Evolutionary conservation across 2,329 filamentous ascomycete genomes (phyloP), one percentile per base, ranked within the genome.

Genomic region (Fusarium coicis): DNA sequence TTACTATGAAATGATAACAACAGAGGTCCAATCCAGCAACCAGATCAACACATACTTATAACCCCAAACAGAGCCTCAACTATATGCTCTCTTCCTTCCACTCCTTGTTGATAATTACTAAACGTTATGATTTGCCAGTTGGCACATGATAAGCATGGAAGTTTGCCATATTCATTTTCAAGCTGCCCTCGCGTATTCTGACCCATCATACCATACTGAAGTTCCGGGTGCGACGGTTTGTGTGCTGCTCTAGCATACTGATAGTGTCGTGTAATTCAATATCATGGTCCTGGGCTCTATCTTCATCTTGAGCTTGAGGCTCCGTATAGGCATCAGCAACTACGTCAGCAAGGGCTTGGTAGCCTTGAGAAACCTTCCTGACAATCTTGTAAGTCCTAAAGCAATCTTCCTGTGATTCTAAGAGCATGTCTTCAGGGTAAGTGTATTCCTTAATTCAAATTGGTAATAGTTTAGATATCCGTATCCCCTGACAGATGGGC

Each of bases 101-200:
- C 18, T 7, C 9, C 26, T 23, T 36, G 19, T 21, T 47, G 14
- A 36, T 34, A 4, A 26, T 54, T 21, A n/a, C 32, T 28, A 28
- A 18, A 26, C 36, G 23, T 28, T 30, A n/a, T 12, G 21, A 37
- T 70, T 69, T 70, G 66, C 36, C 39, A 28, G 15, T 43, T 19
- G 34, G 14, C 40, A 42, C 37, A 43, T 65, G 40, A 34, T 19
- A 10, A 26, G 15, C 7, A 2, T 65, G 21, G 28, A 46, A 36
- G 50, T 70, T 69, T 70, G 59, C 61, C 37, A 32, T 28, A 10
- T 10, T 53, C 28, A 28, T 47, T 49, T 50, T 40, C 52, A 44
- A 34, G 11, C 19, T 5, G 4, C 26, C 32, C 52, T 40, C 2
- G 4, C 18, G 7, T 37, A n/a, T 28, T 11, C n/a, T 4, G n/a